These are phyloP conservation scores for Kodamaea neixiangensis DNA, from an alignment of 805 yeast genomes.

Conservation along the genomic window DNA sequence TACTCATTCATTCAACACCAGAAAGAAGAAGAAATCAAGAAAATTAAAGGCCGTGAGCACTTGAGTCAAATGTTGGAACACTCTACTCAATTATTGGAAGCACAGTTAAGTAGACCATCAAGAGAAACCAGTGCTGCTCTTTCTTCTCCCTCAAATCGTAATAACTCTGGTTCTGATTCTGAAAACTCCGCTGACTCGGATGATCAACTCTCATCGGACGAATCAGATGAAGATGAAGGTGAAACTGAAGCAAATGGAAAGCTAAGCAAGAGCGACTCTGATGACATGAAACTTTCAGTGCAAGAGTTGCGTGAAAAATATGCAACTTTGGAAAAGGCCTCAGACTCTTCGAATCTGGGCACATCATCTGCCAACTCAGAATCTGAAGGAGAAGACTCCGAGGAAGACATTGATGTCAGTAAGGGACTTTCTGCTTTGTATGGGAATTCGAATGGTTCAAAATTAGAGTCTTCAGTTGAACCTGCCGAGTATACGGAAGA, in stretches of 20 bases:
- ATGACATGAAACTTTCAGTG: conserved; percentile 53
- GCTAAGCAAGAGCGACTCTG: conserved; percentile 1
- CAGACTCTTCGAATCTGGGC: conserved; percentile 14
- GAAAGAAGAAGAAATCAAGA: conserved; percentile 76
- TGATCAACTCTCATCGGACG: conserved; percentile 20
- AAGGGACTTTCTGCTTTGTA: conserved; percentile 28
- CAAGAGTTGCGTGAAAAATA: conserved; percentile 61
- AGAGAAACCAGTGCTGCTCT: neutral
- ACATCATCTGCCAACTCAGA: conserved; percentile 14
- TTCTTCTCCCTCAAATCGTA: conserved; percentile 20
- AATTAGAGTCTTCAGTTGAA: neutral
- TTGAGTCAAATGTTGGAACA: conserved; percentile 85
- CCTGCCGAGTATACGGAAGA: conserved; percentile 33
- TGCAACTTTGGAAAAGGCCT: conserved; percentile 39
- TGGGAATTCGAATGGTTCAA: conserved; percentile 12
- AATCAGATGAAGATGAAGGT: conserved; percentile 23
- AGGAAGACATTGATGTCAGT: conserved; percentile 12
- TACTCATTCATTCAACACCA: conserved; percentile 70
- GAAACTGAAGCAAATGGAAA: neutral
- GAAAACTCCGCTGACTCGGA: conserved; percentile 20
- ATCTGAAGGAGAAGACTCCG: conserved; percentile 17
- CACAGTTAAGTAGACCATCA: conserved; percentile 57
- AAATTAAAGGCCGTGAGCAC: conserved; percentile 82
- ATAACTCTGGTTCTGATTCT: conserved; percentile 27
- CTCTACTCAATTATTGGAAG: conserved; percentile 85